Evolutionary conservation across 148 eudicot species (phyloP).

Genomic region (Rhododendron mucronatum): DNA sequence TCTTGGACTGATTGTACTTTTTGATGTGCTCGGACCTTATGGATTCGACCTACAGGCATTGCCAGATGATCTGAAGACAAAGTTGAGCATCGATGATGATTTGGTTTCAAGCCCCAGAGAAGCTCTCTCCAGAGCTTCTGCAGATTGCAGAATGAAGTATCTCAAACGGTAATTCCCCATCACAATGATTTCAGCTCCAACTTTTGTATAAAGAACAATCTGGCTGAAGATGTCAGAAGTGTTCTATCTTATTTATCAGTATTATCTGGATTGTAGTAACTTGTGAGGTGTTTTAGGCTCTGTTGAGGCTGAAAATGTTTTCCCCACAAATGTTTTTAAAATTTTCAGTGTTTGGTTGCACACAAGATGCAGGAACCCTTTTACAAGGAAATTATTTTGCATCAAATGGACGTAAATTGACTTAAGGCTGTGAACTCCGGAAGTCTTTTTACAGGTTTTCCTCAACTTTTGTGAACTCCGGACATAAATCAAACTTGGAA

Average conservation of each 20-base stretch:
- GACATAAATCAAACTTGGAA: not conserved
- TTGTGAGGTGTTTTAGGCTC: not conserved
- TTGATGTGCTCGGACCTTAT: slow-evolving; percentile 20
- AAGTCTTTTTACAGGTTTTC: not conserved
- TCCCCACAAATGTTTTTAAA: no score
- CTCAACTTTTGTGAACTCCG: not conserved
- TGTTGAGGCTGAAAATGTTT: not conserved
- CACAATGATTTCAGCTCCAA: not conserved
- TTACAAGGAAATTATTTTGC: not conserved
- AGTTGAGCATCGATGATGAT: slow-evolving; percentile 90
- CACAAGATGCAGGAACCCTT: not conserved
- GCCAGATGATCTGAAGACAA: slow-evolving; percentile 90
- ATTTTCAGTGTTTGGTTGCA: not conserved
- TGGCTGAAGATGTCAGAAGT: not conserved
- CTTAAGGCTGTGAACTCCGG: not conserved
- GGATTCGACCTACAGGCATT: slow-evolving; percentile 46
- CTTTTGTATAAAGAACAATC: not conserved
- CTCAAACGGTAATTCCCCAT: slow-evolving; percentile 52
- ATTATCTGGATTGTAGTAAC: not conserved
- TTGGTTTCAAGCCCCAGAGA: slow-evolving; percentile 87
- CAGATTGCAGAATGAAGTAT: slow-evolving; percentile 74
- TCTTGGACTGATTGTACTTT: slow-evolving; percentile 10
- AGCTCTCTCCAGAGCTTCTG: slow-evolving; percentile 90
- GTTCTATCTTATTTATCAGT: not conserved
- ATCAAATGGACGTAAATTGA: not conserved